Conservation (phyloP, 768 basidiomycete species). For the Pleurotus cornucopiae region DNA sequence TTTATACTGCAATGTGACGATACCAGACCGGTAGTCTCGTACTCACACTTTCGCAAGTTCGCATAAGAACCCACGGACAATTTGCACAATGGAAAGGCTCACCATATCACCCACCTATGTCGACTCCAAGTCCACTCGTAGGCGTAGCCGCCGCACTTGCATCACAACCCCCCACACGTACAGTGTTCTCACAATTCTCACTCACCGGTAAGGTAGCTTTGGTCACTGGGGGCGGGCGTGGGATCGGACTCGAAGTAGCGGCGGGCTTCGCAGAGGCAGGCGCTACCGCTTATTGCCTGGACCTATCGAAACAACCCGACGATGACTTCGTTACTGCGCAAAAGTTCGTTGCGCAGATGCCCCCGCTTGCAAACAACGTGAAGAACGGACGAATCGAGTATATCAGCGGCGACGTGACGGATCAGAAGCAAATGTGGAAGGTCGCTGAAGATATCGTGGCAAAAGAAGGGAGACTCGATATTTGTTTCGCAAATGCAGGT, state of each 20-base stretch:
- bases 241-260: constrained; percentile 56
- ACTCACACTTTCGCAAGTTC: no score
- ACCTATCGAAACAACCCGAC: constrained; percentile 45
- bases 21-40: no score
- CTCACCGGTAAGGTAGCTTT: constrained; percentile 31
- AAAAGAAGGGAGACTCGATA: constrained; percentile 58
- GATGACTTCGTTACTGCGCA: constrained; percentile 45
- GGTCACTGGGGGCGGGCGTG: constrained; percentile 38
- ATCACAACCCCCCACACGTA: constrained; percentile 29
- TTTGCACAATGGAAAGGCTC: no score
- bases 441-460: constrained; percentile 47
- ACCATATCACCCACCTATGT: no score
- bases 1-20: no score
- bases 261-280: constrained; percentile 52
- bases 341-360: constrained; percentile 35
- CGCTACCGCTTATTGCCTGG: constrained; percentile 59
- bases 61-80: no score
- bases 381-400: constrained; percentile 39
- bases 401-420: constrained; percentile 49
- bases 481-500: constrained; percentile 66
- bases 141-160: constrained; percentile 13
- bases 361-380: constrained; percentile 9
- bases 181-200: constrained; percentile 30
- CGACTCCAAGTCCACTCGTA: neutral
- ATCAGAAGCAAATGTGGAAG: constrained; percentile 46